These are phyloP conservation scores for Beta lomatogona DNA, from an alignment of 179 eudicot species.

Conservation along the genomic window DNA sequence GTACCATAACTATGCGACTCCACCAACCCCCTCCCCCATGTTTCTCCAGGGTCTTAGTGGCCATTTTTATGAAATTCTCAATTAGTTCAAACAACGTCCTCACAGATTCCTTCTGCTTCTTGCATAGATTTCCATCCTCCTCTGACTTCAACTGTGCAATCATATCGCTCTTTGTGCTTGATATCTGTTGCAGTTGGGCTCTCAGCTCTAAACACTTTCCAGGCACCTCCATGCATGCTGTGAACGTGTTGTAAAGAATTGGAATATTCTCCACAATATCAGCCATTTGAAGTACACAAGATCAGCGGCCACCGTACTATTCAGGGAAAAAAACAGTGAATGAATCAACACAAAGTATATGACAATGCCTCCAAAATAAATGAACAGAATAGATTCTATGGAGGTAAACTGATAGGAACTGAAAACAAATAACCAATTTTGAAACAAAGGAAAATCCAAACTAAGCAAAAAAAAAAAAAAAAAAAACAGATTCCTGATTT, in stretches of 20 bases:
- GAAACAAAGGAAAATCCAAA: background rate
- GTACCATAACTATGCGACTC: background rate
- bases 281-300: conserved; percentile 7
- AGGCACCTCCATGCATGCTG: too few relatives aligned
- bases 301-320: background rate
- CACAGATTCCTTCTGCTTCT: conserved; percentile 4
- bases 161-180: background rate
- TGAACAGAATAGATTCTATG: background rate
- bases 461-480: too few relatives aligned
- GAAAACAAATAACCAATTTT: background rate
- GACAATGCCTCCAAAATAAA: background rate
- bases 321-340: background rate
- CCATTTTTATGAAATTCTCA: background rate
- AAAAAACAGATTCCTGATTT: background rate
- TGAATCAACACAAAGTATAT: background rate
- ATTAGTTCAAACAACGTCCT: background rate
- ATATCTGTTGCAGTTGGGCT: background rate
- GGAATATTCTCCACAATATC: background rate
- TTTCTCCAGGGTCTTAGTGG: background rate
- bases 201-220: background rate
- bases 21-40: background rate
- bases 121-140: conserved; percentile 3
- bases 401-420: background rate
- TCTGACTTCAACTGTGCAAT: conserved; percentile 1
- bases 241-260: background rate